phyloP scores from a whole-genome alignment of 345 rosid species.

The Hibiscus mutabilis region DNA sequence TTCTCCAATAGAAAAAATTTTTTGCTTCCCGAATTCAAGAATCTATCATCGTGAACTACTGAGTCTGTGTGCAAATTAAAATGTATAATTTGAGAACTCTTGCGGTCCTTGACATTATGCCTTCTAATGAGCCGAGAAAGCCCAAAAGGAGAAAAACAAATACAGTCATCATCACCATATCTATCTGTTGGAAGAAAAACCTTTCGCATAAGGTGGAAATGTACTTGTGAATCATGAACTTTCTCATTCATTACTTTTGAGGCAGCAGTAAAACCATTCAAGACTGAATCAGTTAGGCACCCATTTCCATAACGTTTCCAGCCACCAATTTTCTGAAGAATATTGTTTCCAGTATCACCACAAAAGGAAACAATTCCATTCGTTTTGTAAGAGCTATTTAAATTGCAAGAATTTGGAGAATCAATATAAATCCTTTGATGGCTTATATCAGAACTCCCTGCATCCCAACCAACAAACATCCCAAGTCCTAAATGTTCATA shows the following conservation, averaged over 20 bases:
- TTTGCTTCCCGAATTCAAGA: conserved; percentile 33
- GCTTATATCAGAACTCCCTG: conserved; percentile 62
- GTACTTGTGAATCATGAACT: conserved; percentile 28
- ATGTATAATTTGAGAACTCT: conserved; percentile 43
- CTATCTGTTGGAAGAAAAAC: conserved; percentile 58
- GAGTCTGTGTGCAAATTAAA: conserved; percentile 40
- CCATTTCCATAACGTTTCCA: conserved; percentile 27
- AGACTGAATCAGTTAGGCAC: conserved; percentile 27
- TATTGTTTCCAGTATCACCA: conserved; percentile 16
- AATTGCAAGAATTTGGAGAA: conserved; percentile 14
- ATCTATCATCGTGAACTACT: conserved; percentile 47
- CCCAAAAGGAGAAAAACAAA: conserved; percentile 83
- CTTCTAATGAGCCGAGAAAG: conserved; percentile 66
- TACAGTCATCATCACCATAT: conserved; percentile 46
- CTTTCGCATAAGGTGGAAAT: conserved; percentile 35
- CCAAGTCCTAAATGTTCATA: conserved; percentile 56
- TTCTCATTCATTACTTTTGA: conserved; percentile 28
- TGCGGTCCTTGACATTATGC: conserved; percentile 22
- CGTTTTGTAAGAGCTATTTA: conserved; percentile 19
- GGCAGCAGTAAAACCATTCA: conserved; percentile 45
- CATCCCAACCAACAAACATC: conserved; percentile 61
- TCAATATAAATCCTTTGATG: conserved; percentile 32
- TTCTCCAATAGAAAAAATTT: conserved; percentile 35
- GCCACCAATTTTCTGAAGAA: conserved; percentile 22
- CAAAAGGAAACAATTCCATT: conserved; percentile 15